Evolutionary conservation across 257 asterid species (phyloP).

Genomic region (Lithospermum erythrorhizon): DNA sequence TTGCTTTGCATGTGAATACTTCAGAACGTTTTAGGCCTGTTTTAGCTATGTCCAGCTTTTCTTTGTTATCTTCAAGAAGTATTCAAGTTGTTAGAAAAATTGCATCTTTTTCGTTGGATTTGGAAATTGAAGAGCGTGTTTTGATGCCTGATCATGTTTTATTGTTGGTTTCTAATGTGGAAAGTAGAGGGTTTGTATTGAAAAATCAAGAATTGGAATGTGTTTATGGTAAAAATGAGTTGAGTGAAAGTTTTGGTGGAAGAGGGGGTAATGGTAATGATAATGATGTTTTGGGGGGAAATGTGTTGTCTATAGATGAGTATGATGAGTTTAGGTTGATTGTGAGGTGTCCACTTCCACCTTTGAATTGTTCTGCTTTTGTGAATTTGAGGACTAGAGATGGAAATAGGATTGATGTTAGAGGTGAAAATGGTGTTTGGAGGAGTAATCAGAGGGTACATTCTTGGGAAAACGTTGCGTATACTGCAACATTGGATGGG

Average conservation of each 20-base stretch:
- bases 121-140: slow-evolving; percentile 57
- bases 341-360: slow-evolving; percentile 74
- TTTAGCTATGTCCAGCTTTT: slow-evolving; percentile 53
- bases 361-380: slow-evolving; percentile 34
- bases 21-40: slow-evolving; percentile 51
- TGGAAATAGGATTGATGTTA: slow-evolving; percentile 13
- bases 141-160: slow-evolving; percentile 74
- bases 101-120: slow-evolving; percentile 17
- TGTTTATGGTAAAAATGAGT: slow-evolving; percentile 23
- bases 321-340: slow-evolving; percentile 56
- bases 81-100: slow-evolving; percentile 32
- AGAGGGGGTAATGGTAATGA: slow-evolving; percentile 12
- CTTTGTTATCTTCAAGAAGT: slow-evolving; percentile 33
- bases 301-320: slow-evolving; percentile 54
- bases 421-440: slow-evolving; percentile 11
- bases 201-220: slow-evolving; percentile 40
- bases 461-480: slow-evolving; percentile 64
- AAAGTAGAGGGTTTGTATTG: slow-evolving; percentile 17
- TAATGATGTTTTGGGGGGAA: slow-evolving; percentile 17
- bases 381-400: slow-evolving; percentile 30
- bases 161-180: slow-evolving; percentile 21
- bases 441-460: slow-evolving; percentile 26
- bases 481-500: slow-evolving; percentile 65
- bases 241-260: slow-evolving; percentile 1
- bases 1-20: slow-evolving; percentile 29